Evolutionary conservation across 2,329 filamentous ascomycete genomes (phyloP), one percentile per base, ranked within the genome.

Genomic region (Scolecobasidium constrictum): DNA sequence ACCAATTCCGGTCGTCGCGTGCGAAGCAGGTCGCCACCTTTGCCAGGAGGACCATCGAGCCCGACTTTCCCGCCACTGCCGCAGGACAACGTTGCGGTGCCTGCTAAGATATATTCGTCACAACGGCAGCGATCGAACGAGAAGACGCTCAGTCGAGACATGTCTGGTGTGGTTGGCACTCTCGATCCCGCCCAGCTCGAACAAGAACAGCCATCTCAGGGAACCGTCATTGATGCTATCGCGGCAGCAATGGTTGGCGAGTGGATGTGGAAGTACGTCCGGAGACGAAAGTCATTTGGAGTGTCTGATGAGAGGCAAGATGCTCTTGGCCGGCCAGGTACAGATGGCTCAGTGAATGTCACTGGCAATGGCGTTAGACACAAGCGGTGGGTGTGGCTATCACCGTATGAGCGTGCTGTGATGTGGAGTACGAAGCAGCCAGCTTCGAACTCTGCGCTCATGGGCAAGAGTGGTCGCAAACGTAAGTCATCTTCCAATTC

Each of bases 351-450:
- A 19, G 77, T 77, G 48, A 79, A 87, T 55, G 79, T 84, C 61
- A 71, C 67, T 16, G 73, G 68, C 49, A 77, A 73, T 52, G 77
- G 77, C 50, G 83, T 73, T 4, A 67, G 92, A 21, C 92, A 98
- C 60, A 95, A 88, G 66, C 76, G 92, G 60, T 98, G 92, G 92
- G 92, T 98, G 2, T 98, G 92, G 92, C 75, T 98, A 49, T 92
- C 90, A 15, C 92, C 92, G 3, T 96, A 98, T 56, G 92, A 98
- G 63, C 75, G 88, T 48, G 83, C 90, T 11, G 90, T 98, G 47
- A 85, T 98, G 61, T 98, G 92, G 92, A 95, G 90, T 62, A 94
- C 83, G 71, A 95, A 94, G 69, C 92, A 98, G 63, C 92, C 92
- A 13, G 86, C 81, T 7, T 86, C 81, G 52, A 87, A 88, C 22